A percentile compares a stretch with the other conserved stretches of the same genome.
These are phyloP conservation scores for Aegilops longissima DNA, from an alignment of 176 grass and related monocot genomes.

Conservation along the genomic window DNA sequence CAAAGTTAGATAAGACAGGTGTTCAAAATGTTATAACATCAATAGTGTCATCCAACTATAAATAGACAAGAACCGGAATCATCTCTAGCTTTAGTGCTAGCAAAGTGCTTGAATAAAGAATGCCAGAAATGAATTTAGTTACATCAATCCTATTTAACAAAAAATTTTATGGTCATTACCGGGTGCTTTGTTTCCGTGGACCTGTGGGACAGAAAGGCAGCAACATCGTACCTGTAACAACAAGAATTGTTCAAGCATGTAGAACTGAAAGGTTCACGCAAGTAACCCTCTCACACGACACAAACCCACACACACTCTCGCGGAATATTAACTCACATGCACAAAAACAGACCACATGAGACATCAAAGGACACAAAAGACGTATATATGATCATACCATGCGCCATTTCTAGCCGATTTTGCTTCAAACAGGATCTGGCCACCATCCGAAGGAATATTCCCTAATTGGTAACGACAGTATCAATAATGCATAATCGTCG, in stretches of 20 bases:
- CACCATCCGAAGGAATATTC: conserved; percentile 43
- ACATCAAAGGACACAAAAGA: not conserved
- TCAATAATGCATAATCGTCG: not conserved
- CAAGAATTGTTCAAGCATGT: not conserved
- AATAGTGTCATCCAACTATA: not conserved
- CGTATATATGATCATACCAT: conserved; percentile 45
- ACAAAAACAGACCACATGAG: not conserved
- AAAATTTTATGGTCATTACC: conserved; percentile 33
- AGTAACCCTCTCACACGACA: not conserved
- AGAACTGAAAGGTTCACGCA: not conserved
- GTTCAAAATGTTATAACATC: too few species aligned
- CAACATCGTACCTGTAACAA: conserved; percentile 76
- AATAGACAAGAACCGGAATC: not conserved
- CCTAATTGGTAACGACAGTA: conserved; percentile 29
- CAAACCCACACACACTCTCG: not conserved
- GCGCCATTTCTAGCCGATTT: conserved; percentile 76
- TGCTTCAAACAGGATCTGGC: conserved; percentile 65
- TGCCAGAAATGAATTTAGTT: not conserved
- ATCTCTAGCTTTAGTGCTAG: not conserved
- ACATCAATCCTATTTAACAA: not conserved
- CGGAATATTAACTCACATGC: not conserved
- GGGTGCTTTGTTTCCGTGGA: conserved; percentile 57
- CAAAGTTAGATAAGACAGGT: not conserved
- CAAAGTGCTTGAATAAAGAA: not conserved
- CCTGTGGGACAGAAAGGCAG: conserved; percentile 62